Evolutionary conservation across 306 rosid genomes (phyloP).

Genomic region (Abrus precatorius): DNA sequence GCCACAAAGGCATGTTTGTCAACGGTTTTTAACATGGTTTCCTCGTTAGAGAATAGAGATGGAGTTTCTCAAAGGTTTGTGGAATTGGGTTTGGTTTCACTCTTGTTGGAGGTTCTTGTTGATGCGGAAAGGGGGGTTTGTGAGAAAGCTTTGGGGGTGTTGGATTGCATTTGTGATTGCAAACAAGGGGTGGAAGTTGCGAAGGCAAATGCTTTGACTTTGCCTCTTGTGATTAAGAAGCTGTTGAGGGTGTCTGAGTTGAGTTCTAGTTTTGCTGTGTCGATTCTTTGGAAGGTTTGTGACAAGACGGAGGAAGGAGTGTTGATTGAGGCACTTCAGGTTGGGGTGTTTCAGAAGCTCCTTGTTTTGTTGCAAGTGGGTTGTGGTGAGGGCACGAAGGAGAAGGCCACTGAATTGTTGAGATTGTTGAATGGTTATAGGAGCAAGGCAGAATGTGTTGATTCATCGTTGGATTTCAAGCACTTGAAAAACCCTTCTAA

Average conservation of each 20-base stretch:
- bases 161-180: slow-evolving; percentile 66
- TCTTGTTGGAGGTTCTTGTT: slow-evolving; percentile 65
- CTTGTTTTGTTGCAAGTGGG: slow-evolving; percentile 90
- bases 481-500: slow-evolving; percentile 76
- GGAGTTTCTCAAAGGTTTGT: slow-evolving; percentile 53
- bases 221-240: slow-evolving; percentile 84
- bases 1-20: slow-evolving; percentile 74
- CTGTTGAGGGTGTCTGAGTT: slow-evolving; percentile 71
- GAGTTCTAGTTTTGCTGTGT: slow-evolving; percentile 67
- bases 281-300: slow-evolving; percentile 80
- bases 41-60: slow-evolving; percentile 41
- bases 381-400: slow-evolving; percentile 67
- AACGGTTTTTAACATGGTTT: slow-evolving; percentile 63
- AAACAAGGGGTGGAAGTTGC: slow-evolving; percentile 66
- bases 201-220: slow-evolving; percentile 68
- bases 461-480: slow-evolving; percentile 73
- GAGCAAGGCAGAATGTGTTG: slow-evolving; percentile 68
- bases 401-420: slow-evolving; percentile 77
- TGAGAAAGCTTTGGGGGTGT: slow-evolving; percentile 75
- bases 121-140: slow-evolving; percentile 70
- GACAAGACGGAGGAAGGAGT: slow-evolving; percentile 52
- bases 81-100: slow-evolving; percentile 75
- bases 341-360: slow-evolving; percentile 79
- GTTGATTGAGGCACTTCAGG: slow-evolving; percentile 71
- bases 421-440: slow-evolving; percentile 70